Evolutionary conservation across 2,329 filamentous ascomycete genomes (phyloP), one percentile per base, ranked within the genome.

Genomic region (Apiospora sp.): DNA sequence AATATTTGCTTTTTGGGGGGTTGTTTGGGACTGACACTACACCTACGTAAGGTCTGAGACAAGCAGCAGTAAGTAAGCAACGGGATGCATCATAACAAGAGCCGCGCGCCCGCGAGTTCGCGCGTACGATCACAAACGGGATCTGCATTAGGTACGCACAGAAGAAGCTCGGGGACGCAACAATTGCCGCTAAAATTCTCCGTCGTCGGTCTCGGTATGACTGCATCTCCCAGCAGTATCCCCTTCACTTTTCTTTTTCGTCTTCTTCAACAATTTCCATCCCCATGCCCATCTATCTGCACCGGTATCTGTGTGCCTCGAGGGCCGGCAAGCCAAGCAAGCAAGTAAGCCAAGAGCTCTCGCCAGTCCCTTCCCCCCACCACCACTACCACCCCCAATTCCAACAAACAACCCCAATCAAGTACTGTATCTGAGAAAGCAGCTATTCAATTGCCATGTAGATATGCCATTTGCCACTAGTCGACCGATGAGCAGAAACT

Each of bases 61-160:
- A 61, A 61, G 54, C 54, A 58, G 51, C 51, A 48, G 44, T 22
- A 51, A 51, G 49, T 51, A 24, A 27, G 49, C 24, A 54, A 13
- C 4, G 14, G 13, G 1, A 49, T 3, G 22, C 13, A 16, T 14
- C 27, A 24, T 14, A 27, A 12, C 7, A 24, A 54, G 24, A 16
- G 51, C 24, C 12, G 24, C 7, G 7, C 49, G 49, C 12, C n/a
- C n/a, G n/a, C n/a, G n/a, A 13, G n/a, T 14, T 58, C 51, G 30
- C 51, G 4, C 14, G 14, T 10, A 6, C 10, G 51, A 58, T 58
- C 51, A 30, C 27, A 2, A 30, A 30, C 27, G 27, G 27, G 27
- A 30, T 30, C 27, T 30, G 27, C 27, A 30, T 30, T 30, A 30
- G 4, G 27, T 34, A 22, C 27, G 2, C 2, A 1, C 5, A 16